Conservation (phyloP, 2,329 filamentous ascomycete species). For the Botrytis galanthina region DNA sequence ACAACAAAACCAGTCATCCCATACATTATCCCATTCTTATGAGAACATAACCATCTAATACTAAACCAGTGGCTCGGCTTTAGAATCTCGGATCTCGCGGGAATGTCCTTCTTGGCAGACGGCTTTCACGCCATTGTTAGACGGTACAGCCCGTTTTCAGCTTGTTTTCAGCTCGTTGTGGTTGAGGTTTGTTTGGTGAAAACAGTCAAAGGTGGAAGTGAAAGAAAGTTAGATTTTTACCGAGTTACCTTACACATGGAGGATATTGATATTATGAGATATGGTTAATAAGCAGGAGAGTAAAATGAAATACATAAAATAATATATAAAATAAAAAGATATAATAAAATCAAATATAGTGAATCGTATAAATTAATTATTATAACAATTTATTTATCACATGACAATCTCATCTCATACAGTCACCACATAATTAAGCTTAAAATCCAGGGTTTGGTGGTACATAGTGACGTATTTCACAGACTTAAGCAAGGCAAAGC, state of each 20-base stretch:
- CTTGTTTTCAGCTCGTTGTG: not conserved
- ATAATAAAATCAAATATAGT: not conserved
- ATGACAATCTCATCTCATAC: too few species aligned
- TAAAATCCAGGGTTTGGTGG: not conserved
- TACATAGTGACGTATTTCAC: not conserved
- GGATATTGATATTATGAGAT: not conserved
- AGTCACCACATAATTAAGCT: too few species aligned
- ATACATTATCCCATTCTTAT: too few species aligned
- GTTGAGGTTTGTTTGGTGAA: not conserved
- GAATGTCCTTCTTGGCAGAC: not conserved
- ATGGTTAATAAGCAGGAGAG: accelerated
- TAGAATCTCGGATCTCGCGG: not conserved
- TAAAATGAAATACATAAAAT: not conserved
- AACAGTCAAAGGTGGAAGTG: not conserved
- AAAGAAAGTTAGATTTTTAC: not conserved
- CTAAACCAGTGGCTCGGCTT: too few species aligned
- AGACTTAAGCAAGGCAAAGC: not conserved
- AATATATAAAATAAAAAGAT: not conserved
- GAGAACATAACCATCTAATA: too few species aligned
- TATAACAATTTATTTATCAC: too few species aligned
- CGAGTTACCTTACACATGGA: not conserved
- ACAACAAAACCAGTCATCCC: too few species aligned
- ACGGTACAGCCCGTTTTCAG: not conserved
- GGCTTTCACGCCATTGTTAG: not conserved
- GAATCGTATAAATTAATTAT: not conserved